A percentile compares a stretch with the other conserved stretches of the same genome.
Evolutionary conservation across 345 rosid genomes (phyloP).

Genomic region (Trapa incisa): DNA sequence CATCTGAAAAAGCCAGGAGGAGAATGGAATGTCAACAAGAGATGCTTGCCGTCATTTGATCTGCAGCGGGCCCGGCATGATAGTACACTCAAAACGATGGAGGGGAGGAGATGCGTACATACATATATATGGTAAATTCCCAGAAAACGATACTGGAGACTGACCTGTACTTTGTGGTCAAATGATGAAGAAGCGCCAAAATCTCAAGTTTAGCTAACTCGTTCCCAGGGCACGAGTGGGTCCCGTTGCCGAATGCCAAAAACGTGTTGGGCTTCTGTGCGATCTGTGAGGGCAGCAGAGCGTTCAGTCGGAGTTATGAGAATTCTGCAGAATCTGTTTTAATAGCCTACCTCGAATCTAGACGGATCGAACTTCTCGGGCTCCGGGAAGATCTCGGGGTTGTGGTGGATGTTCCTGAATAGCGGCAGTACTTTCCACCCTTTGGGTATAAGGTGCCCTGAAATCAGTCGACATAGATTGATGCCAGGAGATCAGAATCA

Average conservation of each 20-base stretch:
- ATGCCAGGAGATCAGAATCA: no score
- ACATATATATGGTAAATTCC: no score
- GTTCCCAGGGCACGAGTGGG: slow-evolving; percentile 43
- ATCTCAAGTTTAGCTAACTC: slow-evolving; percentile 49
- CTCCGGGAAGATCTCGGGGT: slow-evolving; percentile 46
- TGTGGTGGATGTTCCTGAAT: slow-evolving; percentile 84
- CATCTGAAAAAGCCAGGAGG: slow-evolving; percentile 22
- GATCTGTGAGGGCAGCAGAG: slow-evolving; percentile 11
- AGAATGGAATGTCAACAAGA: neutral
- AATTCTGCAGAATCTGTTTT: neutral
- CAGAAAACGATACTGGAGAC: neutral
- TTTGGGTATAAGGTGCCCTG: slow-evolving; percentile 81
- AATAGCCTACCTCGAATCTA: slow-evolving; percentile 57
- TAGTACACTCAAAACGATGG: no score
- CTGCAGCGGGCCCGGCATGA: no score
- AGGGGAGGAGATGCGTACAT: no score
- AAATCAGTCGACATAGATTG: no score
- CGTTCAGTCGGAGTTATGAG: no score
- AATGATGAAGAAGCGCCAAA: slow-evolving; percentile 29
- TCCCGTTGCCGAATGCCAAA: slow-evolving; percentile 43
- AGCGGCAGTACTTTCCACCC: slow-evolving; percentile 94
- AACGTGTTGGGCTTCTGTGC: slow-evolving; percentile 30
- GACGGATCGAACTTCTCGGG: slow-evolving; percentile 76
- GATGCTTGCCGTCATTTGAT: neutral
- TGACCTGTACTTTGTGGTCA: slow-evolving; percentile 40